Base-by-base conservation (phyloP, 805 yeast species). In the Saccharomycopsis javanensis region DNA sequence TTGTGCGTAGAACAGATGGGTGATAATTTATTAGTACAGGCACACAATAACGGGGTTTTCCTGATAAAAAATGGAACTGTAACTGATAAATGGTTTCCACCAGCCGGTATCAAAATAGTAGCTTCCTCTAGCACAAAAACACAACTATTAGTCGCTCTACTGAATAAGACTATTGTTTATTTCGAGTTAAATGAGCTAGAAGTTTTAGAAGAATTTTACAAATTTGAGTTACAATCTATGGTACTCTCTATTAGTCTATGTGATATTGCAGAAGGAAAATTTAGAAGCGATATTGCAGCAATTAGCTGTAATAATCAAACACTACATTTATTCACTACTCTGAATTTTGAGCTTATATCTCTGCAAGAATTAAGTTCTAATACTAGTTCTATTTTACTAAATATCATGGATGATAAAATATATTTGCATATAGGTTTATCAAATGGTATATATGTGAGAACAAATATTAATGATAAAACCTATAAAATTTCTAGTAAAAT, bases 361-460 rank as follows among this genome's bases (percentile, higher is more conserved):
- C 74, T 84, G 18, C 95, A 89, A 67, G 84, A 82, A 1, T 67
- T 91, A 23, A 76, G 83, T 42, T 50, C 45, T 23, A 60, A 60
- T 45, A 79, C 89, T 6, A 69, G 76, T 1, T 75, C 79, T 5
- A 67, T 75, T 52, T 63, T 72, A 13, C 53, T 78, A 16, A 63
- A 70, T 58, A 59, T 63, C n/a, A 68, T 71, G 74, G 55, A 57
- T 6, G 67, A 65, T 37, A 53, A 58, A 6, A 59, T 72, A 2
- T 75, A 71, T 58, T 75, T 87, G 10, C 95, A 90, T 68, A 78
- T 89, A 53, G 97, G 97, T 1, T 75, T 90, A 75, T 77, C 72
- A n/a, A 88, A 83, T 67, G 98, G 98, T 20, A 80, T 91, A 1
- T 88, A 85, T 69, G 82, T 83, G 1, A 72, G 84, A 16, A 79